Percentiles rank a stretch among this genome's conserved stretches.
Conservation (phyloP, 2,329 filamentous ascomycete species). For the Aspergillus fijiensis region DNA sequence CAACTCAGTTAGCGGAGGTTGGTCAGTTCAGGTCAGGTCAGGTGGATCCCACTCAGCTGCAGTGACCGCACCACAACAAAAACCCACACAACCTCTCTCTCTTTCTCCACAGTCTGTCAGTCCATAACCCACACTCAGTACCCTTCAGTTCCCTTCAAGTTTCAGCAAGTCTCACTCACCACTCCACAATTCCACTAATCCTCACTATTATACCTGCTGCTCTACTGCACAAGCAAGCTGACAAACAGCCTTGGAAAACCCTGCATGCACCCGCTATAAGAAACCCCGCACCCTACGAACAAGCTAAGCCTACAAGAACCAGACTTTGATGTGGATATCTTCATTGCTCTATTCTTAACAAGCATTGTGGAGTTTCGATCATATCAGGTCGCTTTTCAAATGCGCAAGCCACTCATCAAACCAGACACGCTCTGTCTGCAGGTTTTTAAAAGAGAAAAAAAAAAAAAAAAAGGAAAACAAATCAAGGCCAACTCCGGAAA, state of each 20-base stretch:
- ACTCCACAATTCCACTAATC: too few species aligned
- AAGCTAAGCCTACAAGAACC: not conserved
- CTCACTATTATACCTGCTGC: too few species aligned
- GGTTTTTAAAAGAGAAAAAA: too few species aligned
- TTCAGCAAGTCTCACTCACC: too few species aligned
- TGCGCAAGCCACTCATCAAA: conserved; percentile 1
- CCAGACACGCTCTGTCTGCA: conserved; percentile 4
- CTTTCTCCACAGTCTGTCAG: not conserved
- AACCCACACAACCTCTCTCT: not conserved
- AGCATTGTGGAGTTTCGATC: conserved; percentile 1
- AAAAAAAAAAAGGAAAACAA: not conserved
- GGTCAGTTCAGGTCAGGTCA: not conserved
- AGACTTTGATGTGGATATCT: not conserved
- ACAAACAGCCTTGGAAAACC: too few species aligned
- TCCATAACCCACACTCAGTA: too few species aligned
- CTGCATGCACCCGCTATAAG: too few species aligned
- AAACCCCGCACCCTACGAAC: not conserved
- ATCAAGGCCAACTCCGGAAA: conserved; percentile 15
- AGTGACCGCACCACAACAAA: not conserved
- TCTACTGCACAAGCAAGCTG: too few species aligned
- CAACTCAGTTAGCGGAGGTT: not conserved
- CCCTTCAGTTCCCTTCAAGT: too few species aligned
- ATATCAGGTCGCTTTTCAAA: conserved; percentile 6
- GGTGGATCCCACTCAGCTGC: not conserved
- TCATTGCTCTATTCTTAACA: not conserved